Evolutionary conservation across 2,329 filamentous ascomycete species (phyloP), one percentile per base, ranked within the genome.

Genomic region (Leptographium radiaticola): DNA sequence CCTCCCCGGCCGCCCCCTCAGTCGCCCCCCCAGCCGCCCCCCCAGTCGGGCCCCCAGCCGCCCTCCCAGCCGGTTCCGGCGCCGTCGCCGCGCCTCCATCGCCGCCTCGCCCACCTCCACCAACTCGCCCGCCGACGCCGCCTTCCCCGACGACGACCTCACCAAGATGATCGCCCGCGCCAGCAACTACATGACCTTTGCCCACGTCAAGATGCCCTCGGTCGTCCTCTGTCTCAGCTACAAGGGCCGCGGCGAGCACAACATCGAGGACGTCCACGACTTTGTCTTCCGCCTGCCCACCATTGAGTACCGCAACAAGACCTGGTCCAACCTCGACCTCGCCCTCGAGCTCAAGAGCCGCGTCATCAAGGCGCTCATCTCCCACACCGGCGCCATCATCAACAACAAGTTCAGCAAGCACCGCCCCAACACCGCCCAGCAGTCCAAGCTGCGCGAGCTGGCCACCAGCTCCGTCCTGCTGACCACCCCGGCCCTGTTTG

Each of bases 231-330:
- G 93, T 66, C 76, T 98, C 33, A 94, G 87, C 65, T 96, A 96
- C 76, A 95, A 97, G 68, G 93, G 94, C 64, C 94, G 89, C 66
- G 89, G 90, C 46, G 88, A 95, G 59, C 88, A 90, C 65, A 98
- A 97, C 63, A 79, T 98, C 55, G 89, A 96, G 70, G 94, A 98
- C 67, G 86, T 98, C 16, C 91, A 98, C 69, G 86, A 97, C 65
- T 94, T 98, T 61, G 93, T 98, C 49, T 98, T 98, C 78, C 84
- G 89, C 38, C 81, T 98, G 70, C 93, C 93, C 4, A 86, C 87
- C 2, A 83, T 98, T 48, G 93, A 98, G 67, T 97, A 95, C 71
- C 83, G 89, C 59, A 98, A 98, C 75, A 98, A 98, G 74, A 97
- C 90, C 10, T 98, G 93, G 93, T 96, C 89, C 8, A 98, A 97